Conservation (phyloP, 169 alveolate species). For the Theileria sp. region DNA sequence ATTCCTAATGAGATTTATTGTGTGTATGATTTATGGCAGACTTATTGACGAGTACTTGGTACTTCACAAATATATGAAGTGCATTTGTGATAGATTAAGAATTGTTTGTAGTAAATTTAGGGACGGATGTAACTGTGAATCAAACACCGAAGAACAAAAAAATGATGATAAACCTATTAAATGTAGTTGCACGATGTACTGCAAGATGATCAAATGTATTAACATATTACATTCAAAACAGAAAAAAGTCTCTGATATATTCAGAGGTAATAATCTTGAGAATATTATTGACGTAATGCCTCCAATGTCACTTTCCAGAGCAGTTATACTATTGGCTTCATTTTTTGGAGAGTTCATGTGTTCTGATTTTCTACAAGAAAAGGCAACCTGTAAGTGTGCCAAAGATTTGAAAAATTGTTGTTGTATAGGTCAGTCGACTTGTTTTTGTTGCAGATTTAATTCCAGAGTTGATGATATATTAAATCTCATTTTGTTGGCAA, state of each 20-base stretch:
- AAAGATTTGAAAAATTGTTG: constrained; percentile 17
- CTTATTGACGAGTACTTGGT: constrained; percentile 8
- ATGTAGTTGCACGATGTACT: constrained; percentile 9
- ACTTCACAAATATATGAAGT: constrained; percentile 12
- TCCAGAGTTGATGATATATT: constrained; percentile 21
- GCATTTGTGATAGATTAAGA: neutral
- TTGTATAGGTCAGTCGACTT: neutral
- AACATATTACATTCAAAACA: neutral
- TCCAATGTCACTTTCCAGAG: constrained; percentile 12
- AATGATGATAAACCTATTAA: constrained; percentile 3
- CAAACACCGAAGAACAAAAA: neutral
- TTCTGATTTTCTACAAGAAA: constrained; percentile 9
- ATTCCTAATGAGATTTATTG: neutral
- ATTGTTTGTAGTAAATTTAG: neutral
- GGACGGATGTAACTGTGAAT: neutral
- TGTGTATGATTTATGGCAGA: neutral
- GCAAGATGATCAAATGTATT: neutral
- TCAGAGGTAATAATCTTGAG: neutral
- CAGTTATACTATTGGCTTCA: constrained; percentile 12
- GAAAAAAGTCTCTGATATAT: neutral
- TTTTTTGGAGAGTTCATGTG: constrained; percentile 15
- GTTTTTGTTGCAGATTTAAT: constrained; percentile 13
- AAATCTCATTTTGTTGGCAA: neutral
- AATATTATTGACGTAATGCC: constrained; percentile 14
- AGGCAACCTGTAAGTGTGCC: constrained; percentile 5